Conservation (phyloP, 1,139 yeast species). For the Protomyces inundatus region DNA sequence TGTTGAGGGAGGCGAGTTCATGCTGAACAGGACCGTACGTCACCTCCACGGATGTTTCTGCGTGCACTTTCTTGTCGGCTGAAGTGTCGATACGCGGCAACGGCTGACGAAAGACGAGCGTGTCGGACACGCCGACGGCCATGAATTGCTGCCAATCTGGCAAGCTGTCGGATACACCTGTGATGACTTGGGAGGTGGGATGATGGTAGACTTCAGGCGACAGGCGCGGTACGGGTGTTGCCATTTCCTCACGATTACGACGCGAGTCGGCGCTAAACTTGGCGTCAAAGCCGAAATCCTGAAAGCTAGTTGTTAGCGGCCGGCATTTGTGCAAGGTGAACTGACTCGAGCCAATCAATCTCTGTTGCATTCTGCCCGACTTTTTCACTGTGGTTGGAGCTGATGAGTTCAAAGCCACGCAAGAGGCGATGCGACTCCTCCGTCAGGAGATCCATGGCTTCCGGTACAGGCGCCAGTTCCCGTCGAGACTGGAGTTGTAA, state of each 20-base stretch:
- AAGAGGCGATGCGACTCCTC: background rate
- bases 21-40: background rate
- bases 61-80: background rate
- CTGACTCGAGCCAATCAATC: background rate
- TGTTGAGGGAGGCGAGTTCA: background rate
- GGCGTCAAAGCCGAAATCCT: background rate
- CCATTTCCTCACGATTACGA: background rate
- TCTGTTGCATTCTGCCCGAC: background rate
- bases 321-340: background rate
- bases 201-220: too few species aligned
- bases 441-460: background rate
- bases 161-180: background rate
- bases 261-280: background rate
- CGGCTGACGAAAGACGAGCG: background rate
- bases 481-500: conserved; percentile 3
- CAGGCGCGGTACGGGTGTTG: background rate
- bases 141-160: conserved; percentile 18
- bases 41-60: background rate
- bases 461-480: background rate
- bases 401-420: conserved; percentile 4
- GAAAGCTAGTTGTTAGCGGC: background rate
- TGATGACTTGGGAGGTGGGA: background rate
- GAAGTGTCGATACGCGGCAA: background rate
- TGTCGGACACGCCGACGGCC: conserved; percentile 2
- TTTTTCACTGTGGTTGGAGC: background rate